Base-by-base conservation (phyloP, 139 green algal genomes). In the Chlamydomonas schloesseri region DNA sequence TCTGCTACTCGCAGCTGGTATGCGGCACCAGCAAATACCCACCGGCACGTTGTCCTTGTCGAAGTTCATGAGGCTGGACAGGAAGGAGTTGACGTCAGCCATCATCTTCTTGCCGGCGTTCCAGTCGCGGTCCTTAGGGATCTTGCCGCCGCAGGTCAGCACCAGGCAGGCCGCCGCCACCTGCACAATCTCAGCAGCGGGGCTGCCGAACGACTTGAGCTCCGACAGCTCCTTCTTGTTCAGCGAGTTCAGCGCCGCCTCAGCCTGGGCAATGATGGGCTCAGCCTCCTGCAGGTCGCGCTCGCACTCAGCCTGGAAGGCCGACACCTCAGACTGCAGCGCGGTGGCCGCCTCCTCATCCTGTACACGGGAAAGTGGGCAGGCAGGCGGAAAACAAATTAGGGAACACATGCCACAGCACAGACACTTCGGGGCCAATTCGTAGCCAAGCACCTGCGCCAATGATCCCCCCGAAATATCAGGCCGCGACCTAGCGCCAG, bases 31-130 rank as follows among this genome's bases (percentile, higher is more conserved):
- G n/a, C n/a, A n/a, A n/a, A 10, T 34, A 47, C 72, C 0, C 36
- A 83, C 83, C 21, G 96, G 96, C 0, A 95, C 87, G 83, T 97
- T 98, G 90, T 99, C 96, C 90, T 98, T 98, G 93, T 98, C 95
- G 84, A 99, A 98, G 73, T 88, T 92, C n/a, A 95, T 42, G 65
- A 99, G 92, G 31, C 60, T 91, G 85, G 97, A 96, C 15, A 99
- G 90, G 93, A 99, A 98, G 68, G 91, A 89, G 68, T 98, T 95
- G 57, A 98, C 95, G 74, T 98, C 98, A 62, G 95, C 95, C 96
- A 99, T 99, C 67, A 92, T 96, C 90, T 97, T 97, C 90, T 98
- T 98, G 77, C 94, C 86, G 9, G 94, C 94, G 53, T 92, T 87
- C 96, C 96, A 99, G 77, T 78, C 94, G 57, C 97, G 75, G 88